These are phyloP conservation scores for Cryptococcus maquisensis DNA, from an alignment of 1,284 basidiomycete species.

Conservation along the genomic window DNA sequence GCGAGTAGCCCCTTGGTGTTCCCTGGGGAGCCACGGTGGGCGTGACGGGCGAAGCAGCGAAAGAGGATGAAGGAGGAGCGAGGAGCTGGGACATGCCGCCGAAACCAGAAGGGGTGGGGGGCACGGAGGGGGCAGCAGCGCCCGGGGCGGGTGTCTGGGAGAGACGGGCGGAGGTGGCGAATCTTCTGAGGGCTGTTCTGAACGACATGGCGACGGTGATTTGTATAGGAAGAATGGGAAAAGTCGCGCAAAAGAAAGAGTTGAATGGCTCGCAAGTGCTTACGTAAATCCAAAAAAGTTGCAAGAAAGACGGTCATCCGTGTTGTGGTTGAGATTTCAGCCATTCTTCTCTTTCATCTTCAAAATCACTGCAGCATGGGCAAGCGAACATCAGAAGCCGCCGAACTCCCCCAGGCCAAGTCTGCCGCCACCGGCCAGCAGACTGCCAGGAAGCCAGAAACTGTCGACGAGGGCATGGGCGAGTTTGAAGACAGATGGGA, in stretches of 20 bases:
- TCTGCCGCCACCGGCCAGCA: constrained; percentile 30
- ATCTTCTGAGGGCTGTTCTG: constrained; percentile 7
- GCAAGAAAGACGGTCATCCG: neutral
- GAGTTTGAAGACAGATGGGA: constrained; percentile 59
- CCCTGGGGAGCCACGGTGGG: neutral
- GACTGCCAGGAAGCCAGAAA: constrained; percentile 27
- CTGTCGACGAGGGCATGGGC: constrained; percentile 54
- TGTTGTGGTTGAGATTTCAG: no score
- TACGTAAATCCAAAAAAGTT: constrained; percentile 10
- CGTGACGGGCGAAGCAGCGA: constrained; percentile 7
- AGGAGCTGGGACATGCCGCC: constrained; percentile 9
- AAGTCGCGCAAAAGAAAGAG: neutral
- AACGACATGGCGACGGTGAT: constrained; percentile 12
- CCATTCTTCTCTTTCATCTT: neutral
- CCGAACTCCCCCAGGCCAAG: constrained; percentile 33
- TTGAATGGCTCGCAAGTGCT: neutral
- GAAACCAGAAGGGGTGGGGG: constrained; percentile 4
- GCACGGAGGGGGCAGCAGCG: neutral
- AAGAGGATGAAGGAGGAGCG: constrained; percentile 2
- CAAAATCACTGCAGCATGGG: constrained; percentile 15
- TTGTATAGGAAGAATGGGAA: neutral
- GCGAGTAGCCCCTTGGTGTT: constrained; percentile 30
- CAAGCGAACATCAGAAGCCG: constrained; percentile 44
- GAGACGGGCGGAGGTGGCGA: neutral
- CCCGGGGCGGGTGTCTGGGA: neutral